phyloP scores from a whole-genome alignment of 208 protist genomes.

The Trypanosomatidae sp. region DNA sequence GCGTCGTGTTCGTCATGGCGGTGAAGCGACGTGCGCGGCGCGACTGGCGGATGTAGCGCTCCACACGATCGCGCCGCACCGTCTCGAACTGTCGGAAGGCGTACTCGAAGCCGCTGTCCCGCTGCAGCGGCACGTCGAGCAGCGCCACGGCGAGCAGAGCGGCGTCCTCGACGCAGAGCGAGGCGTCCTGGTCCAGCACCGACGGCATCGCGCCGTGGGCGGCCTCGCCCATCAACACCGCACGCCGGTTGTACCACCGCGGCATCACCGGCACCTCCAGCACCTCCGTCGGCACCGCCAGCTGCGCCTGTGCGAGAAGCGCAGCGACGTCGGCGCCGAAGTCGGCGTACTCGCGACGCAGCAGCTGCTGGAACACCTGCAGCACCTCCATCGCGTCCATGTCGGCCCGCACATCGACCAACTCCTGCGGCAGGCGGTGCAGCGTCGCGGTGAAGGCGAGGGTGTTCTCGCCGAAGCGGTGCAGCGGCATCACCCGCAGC shows the following conservation, averaged over 20 bases:
- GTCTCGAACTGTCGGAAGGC: conserved; percentile 84
- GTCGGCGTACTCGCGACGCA: conserved; percentile 50
- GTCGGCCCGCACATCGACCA: conserved; percentile 48
- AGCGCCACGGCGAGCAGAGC: conserved; percentile 81
- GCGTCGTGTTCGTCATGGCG: conserved; percentile 31
- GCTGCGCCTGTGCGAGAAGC: conserved; percentile 41
- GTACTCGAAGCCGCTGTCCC: conserved; percentile 85
- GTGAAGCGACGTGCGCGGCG: conserved; percentile 71
- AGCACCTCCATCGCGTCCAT: conserved; percentile 54
- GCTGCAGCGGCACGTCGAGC: conserved; percentile 74
- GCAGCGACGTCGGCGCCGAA: conserved; percentile 46
- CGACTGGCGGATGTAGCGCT: conserved; percentile 89
- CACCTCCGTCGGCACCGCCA: conserved; percentile 71
- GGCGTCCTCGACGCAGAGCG: conserved; percentile 88
- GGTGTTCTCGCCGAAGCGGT: conserved; percentile 41
- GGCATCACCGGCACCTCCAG: conserved; percentile 89
- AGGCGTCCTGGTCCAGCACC: conserved; percentile 82
- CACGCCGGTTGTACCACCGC: conserved; percentile 87
- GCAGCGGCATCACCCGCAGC: conserved; percentile 46
- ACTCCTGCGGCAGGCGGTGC: conserved; percentile 42
- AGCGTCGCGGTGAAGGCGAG: conserved; percentile 79
- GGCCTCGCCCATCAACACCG: conserved; percentile 84
- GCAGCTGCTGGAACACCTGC: conserved; percentile 39
- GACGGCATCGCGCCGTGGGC: conserved; percentile 87
- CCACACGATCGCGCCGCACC: conserved; percentile 77